Evolutionary conservation across 2,329 filamentous ascomycete species (phyloP), one percentile per base, ranked within the genome.

Genomic region (Ophiocordyceps sinensis): DNA sequence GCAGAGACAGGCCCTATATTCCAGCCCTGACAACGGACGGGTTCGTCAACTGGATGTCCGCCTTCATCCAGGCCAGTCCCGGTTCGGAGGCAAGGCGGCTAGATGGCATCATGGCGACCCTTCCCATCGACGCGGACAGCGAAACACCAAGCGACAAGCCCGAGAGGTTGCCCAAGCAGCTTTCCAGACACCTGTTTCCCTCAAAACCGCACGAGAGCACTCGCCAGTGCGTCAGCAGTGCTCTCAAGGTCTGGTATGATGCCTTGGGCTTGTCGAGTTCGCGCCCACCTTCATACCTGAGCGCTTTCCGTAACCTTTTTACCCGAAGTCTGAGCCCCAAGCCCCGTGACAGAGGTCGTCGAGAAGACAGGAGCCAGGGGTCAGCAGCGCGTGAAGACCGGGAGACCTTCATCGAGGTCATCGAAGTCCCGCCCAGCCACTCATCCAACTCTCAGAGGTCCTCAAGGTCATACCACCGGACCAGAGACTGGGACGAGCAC

Each of bases 111-210:
- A 73, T 88, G 4, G 58, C 76, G 4, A 71, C 79, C 36, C 75
- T 88, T 59, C 82, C 85, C 1, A 82, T 93, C 50, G 60, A 68
- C 28, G 61, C 63, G 0, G 62, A 66, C 38, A 62, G 60, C 9
- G 49, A 77, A 57, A 76, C 79, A 41, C 68, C 77, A 0, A 70
- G 78, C 36, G 73, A 81, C 38, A 73, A 70, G 47, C 76, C 73
- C 11, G 83, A 88, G 57, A 69, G 82, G 3, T 79, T 93, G 41
- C 87, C 86, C 0, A 86, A 85, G 47, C 79, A 87, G 49, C 69
- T 94, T 3, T 79, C 84, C 1, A 70, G 85, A 34, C 71, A 81
- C 40, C 66, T 91, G 4, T 74, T 94, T 32, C 86, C 86, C 0
- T 63, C 65, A 0, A 57, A 60, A 8, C 66, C 72, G 1, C 75